Evolutionary conservation across 2,329 filamentous ascomycete species (phyloP), one percentile per base, ranked within the genome.

Genomic region (Fusarium sp.): DNA sequence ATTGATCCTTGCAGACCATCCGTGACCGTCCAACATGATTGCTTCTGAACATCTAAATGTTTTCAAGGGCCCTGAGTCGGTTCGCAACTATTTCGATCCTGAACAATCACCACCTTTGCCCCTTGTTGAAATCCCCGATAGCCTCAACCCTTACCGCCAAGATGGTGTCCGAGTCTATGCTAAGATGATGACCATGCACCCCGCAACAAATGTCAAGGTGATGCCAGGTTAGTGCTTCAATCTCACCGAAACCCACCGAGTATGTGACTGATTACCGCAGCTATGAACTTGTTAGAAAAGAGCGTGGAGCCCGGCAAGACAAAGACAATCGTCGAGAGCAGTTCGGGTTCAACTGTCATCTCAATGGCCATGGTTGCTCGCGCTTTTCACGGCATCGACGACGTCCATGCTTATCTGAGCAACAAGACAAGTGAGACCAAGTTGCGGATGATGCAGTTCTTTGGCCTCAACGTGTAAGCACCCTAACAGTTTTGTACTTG

Each of bases 141-240:
- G 80, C 41, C 81, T 91, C 51, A 91, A 91, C 66, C 88, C 88
- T 1, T 89, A 85, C 70, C 81, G 84, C 54, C 70, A 83, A 25
- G 85, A 91, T 84, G 86, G 87, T 3, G 86, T 91, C 6, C 85
- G 87, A 27, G 89, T 91, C 67, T 90, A 90, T 68, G 89, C 89
- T 38, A 91, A 91, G 79, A 88, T 91, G 86, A 87, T 91, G 84
- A 88, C 87, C 5, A 86, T 86, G 81, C 86, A 88, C 67, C 89
- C 89, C 2, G 87, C 88, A 18, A 87, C 90, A 63, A 91, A 91
- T 57, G 87, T 91, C 71, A 91, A 91, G 75, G 85, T 87, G 23
- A 84, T 91, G 79, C 89, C 89, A 74, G 86, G 86, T 86, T 77
- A 23, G 76, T 74, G 12, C 33, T 29, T 25, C 27, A 29, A 42